Conservation (phyloP, 1,139 yeast species). For the Pichiaceae sp. region DNA sequence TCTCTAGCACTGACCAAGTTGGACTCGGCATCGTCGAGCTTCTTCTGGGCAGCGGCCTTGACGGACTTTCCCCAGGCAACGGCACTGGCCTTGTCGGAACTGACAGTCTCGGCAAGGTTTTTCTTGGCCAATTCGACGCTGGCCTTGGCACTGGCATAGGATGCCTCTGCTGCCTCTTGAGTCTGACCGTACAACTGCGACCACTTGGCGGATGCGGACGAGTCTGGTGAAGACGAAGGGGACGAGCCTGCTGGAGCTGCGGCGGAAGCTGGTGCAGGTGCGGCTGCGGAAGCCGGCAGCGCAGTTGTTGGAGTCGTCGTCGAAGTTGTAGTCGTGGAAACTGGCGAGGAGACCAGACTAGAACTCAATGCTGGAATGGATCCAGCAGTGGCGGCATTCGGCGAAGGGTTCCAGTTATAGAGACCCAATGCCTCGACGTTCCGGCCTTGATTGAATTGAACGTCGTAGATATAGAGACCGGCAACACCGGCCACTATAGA, state of each 20-base stretch:
- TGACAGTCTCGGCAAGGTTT: conserved; percentile 2
- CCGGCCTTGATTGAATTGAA: conserved; percentile 22
- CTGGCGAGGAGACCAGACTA: background rate
- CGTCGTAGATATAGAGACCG: conserved; percentile 28
- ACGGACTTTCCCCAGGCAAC: conserved; percentile 3
- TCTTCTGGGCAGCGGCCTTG: conserved; percentile 1
- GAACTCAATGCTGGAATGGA: background rate
- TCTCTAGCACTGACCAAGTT: background rate
- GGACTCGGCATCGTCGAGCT: conserved; percentile 1
- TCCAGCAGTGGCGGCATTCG: background rate
- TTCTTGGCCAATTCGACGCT: conserved; percentile 6
- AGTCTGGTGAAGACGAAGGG: background rate
- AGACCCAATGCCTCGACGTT: conserved; percentile 20
- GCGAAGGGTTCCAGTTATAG: conserved; percentile 16
- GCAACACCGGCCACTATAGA: conserved; percentile 26
- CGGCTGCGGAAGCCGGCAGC: background rate
- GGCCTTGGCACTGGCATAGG: conserved; percentile 1
- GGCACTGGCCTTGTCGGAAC: conserved; percentile 1
- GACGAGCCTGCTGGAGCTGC: background rate
- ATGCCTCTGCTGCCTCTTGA: conserved; percentile 1
- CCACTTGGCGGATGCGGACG: conserved; percentile 1
- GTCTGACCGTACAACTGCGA: conserved; percentile 3
- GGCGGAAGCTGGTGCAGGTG: background rate
- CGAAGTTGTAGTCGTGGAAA: background rate
- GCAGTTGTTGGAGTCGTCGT: background rate